Conservation (phyloP, 2,329 filamentous ascomycete species). For the Cercospora zeina region DNA sequence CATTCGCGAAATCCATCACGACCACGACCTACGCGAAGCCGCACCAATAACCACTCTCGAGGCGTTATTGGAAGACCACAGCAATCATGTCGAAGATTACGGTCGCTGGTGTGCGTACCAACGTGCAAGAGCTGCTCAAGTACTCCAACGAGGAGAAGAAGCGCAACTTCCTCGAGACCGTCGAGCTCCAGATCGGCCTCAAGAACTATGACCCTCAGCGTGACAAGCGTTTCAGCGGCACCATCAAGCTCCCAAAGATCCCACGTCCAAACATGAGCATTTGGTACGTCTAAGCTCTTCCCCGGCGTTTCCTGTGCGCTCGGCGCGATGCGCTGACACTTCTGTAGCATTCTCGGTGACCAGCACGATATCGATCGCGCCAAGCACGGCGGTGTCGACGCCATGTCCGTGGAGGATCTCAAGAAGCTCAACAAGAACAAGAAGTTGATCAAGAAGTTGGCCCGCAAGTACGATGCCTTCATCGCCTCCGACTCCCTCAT, state of each 20-base stretch:
- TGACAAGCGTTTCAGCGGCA: conserved; percentile 99
- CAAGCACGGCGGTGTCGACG: conserved; percentile 97
- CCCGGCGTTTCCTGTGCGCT: neutral
- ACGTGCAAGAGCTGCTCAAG: conserved; percentile 90
- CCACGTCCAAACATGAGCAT: conserved; percentile 89
- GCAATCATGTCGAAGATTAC: conserved; percentile 77
- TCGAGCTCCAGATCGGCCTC: conserved; percentile 81
- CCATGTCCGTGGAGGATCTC: conserved; percentile 97
- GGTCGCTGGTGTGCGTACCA: conserved; percentile 88
- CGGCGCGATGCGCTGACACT: conserved; percentile 34
- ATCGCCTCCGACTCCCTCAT: conserved; percentile 95
- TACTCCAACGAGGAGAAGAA: conserved; percentile 63
- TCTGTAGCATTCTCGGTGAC: conserved; percentile 73
- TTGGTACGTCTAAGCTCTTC: conserved; percentile 56
- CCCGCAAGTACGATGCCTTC: conserved; percentile 99
- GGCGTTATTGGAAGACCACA: conserved; percentile 53
- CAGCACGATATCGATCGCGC: conserved; percentile 99
- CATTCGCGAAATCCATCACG: conserved; percentile 16
- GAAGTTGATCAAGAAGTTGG: conserved; percentile 99
- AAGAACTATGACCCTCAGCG: conserved; percentile 98
- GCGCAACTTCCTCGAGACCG: conserved; percentile 53
- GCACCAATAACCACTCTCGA: conserved; percentile 38
- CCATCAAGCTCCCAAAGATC: conserved; percentile 89
- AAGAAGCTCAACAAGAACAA: conserved; percentile 99
- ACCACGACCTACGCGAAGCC: conserved; percentile 40